Evolutionary conservation across 2,329 filamentous ascomycete genomes (phyloP), one percentile per base, ranked within the genome.

Genomic region (Monilinia fructigena): DNA sequence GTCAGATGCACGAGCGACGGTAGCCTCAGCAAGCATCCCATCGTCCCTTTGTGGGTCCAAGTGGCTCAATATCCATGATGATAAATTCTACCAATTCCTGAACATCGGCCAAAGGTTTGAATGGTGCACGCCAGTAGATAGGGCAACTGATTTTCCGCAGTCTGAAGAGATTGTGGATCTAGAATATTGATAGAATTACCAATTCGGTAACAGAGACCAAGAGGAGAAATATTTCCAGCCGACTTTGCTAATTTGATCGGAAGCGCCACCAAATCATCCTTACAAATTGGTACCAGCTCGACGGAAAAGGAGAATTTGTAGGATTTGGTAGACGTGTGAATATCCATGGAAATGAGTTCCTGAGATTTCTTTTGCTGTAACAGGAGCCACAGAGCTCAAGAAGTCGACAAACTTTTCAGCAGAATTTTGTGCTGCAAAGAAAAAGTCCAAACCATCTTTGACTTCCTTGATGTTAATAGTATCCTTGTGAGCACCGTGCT

Each of bases 381-480:
- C 85, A 0, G 95, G 93, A 0, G 88, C 86, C 18, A 96, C 89
- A 0, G 92, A 94, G 72, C 87, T 87, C 69, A 97, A 81, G 77
- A 97, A 96, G 78, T 98, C 93, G 68, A 96, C 86, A 77, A 97
- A 94, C 75, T 91, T 93, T 75, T 96, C 92, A 10, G 93, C 94
- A 73, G 96, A 91, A 75, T 97, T 99, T 74, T 92, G 85, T 67
- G 90, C 88, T 0, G 92, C 85, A 76, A 95, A 99, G 83, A 89
- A 99, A 78, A 99, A 99, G 77, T 99, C 95, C 68, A 99, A 88
- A 1, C 95, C 95, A 73, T 97, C 93, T 79, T 93, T 93, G 38
- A 92, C 91, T 80, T 99, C 95, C 77, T 96, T 97, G 80, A 99
- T 99, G 78, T 98, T 99, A 79, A 97, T 93, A 0, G 94, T 95